Base-by-base conservation (phyloP, 306 rosid genomes). In the Pterocarpus macrocarpus region DNA sequence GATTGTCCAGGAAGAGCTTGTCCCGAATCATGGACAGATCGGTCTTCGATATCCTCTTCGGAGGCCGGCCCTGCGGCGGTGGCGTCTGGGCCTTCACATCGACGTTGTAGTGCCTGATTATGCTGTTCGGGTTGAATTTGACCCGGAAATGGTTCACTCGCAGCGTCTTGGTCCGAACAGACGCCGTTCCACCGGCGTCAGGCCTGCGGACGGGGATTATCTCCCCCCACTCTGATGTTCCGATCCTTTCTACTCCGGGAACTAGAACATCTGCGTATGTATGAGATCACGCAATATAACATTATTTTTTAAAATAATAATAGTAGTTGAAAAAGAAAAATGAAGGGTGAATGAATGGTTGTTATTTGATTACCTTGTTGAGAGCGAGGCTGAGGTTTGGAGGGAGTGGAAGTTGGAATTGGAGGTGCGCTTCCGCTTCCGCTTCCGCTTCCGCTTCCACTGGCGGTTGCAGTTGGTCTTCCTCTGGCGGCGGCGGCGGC, bases 41-140 rank as follows among this genome's bases (percentile, higher is more conserved):
- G 2, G 62, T 55, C 88, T 92, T 90, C 0, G 86, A 63, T 11
- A 92, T 77, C 67, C 64, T 89, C 84, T 50, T 65, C 7, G 14
- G 89, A 13, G 88, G 64, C 0, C 80, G 83, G 1, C 87, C 89
- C 32, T 64, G 72, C 65, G 5, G 82, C 0, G 69, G 32, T 0
- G 90, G 88, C 13, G 16, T 14, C 44, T 57, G 62, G 6, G 87
- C 75, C 69, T 77, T 82, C 58, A 92, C 92, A 10, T 84, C 89
- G 0, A 90, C 85, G 39, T 83, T 30, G 7, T 92, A 92, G 70
- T 92, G 97, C 85, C 73, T 41, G 66, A 92, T 83, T 16, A 79
- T 64, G 33, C 71, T 71, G 10, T 74, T 16, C 5, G 88, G 85
- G n/a, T 71, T 36, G 76, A 73, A 89, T 4, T 15, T 22, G 12